Base-by-base conservation (phyloP, 306 rosid species). In the Luffa acutangula region DNA sequence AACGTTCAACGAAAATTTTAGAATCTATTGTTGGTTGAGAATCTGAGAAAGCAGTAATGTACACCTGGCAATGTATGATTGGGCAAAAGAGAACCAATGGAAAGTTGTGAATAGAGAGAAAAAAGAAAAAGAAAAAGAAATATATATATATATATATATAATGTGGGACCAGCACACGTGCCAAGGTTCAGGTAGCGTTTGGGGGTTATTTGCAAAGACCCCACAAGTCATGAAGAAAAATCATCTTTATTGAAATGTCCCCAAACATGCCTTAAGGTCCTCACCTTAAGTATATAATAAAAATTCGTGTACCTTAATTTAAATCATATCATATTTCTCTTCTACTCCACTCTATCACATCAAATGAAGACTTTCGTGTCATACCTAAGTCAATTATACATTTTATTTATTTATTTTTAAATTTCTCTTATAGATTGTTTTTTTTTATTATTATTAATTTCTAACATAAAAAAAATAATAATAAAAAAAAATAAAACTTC, bases 321-420 rank as follows among this genome's bases (percentile, higher is more conserved):
- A n/a, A 69, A 69, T 43, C 54, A 70, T 70, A 43, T 43, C 37
- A 43, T 43, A 70, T 70, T 37, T 66, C 51, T 70, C 76, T 70
- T 70, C 36, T 42, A 70, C 76, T 70, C 54, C 5, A 70, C 76
- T 70, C 76, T 43, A 43, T 70, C 76, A 43, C 76, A 70, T 43
- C 76, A 69, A 42, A 18, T 18, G 1, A 18, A 41, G 3, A 18
- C 31, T 69, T 39, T 67, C 51, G 17, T 67, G 17, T 67, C 75
- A 1, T 18, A 1, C 15, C 34, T 17, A 67, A 18, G 34, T 67
- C 53, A 69, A 18, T 37, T 36, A 64, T 64, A 34, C n/a, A 3
- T 53, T 25, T 25, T 53, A 4, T 34, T 63, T n/a, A 0, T 25
- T 25, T 25, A 0, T 25, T 25, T 25, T 25, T 25, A 45, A 45